Evolutionary conservation across 2,329 filamentous ascomycete genomes (phyloP), one percentile per base, ranked within the genome.

Genomic region (Capronia coronata): DNA sequence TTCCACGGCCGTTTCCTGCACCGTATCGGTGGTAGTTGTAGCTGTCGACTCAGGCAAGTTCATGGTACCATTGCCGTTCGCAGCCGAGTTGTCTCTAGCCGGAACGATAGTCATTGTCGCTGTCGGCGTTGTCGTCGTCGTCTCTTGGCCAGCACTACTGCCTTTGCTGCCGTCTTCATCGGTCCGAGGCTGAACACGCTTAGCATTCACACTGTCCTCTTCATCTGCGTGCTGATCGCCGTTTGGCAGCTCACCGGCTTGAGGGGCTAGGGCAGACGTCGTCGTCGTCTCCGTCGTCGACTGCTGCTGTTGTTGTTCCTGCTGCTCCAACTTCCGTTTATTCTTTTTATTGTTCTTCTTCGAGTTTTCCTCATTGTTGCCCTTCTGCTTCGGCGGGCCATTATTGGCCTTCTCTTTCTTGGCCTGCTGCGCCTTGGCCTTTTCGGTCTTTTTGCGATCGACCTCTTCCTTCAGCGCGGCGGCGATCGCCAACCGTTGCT

Each of bases 281-380:
- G 34, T n/a, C n/a, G 11, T 13, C 9, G 30, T 5, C 9, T 5
- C 2, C 8, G 30, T 1, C 11, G 30, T 6, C 8, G 2, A 2
- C 13, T 10, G 30, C 8, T 11, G 14, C 19, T 2, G 34, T 19
- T 37, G 34, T 16, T 37, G 34, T 37, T 37, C 34, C n/a, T 23
- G 9, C 30, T 25, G 22, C 9, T 23, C 21, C 49, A 27, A 8
- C 21, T 41, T 43, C 49, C 41, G 45, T 23, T 35, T 40, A 14
- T 35, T 48, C 22, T 32, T 43, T 16, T 57, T 55, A 56, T 51
- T 61, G 57, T 51, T 61, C 57, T 8, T 48, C 52, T 40, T 53
- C 55, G 23, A 27, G 23, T 27, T 32, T 32, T 63, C 41, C 14
- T 11, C 7, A 6, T 37, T 19, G 34, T 1, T 6, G 5, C 1